phyloP scores from a whole-genome alignment of 169 alveolate species.

The Theileria equi region DNA sequence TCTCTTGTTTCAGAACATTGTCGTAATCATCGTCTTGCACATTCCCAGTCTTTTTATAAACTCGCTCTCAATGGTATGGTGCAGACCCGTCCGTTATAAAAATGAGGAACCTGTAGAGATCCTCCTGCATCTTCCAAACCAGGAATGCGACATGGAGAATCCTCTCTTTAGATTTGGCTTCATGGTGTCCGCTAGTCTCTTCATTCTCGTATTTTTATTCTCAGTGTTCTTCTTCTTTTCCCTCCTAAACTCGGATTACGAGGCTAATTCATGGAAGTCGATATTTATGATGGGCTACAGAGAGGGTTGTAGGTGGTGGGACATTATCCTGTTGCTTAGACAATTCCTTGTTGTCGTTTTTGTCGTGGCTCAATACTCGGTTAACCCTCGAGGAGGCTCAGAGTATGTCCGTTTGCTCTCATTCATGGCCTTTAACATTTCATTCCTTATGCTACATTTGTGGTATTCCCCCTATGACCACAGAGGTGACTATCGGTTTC shows the following conservation, averaged over 20 bases:
- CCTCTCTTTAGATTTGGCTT: conserved; percentile 26
- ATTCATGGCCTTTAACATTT: conserved; percentile 14
- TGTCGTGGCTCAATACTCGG: conserved; percentile 33
- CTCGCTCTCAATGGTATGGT: conserved; percentile 54
- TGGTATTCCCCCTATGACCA: conserved; percentile 41
- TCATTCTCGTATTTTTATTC: conserved; percentile 9
- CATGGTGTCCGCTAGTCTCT: neutral
- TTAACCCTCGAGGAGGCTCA: conserved; percentile 38
- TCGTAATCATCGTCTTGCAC: conserved; percentile 29
- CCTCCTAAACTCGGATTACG: conserved; percentile 3
- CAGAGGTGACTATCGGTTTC: conserved; percentile 3
- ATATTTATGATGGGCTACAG: conserved; percentile 55
- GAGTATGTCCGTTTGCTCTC: conserved; percentile 33
- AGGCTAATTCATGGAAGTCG: conserved; percentile 38
- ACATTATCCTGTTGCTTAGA: conserved; percentile 40
- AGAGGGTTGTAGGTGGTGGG: conserved; percentile 44
- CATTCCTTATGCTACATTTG: conserved; percentile 23
- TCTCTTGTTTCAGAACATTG: conserved; percentile 26
- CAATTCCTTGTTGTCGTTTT: conserved; percentile 22
- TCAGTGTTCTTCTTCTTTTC: neutral
- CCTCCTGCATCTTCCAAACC: conserved; percentile 55
- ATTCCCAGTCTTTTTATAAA: conserved; percentile 30
- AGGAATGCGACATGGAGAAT: conserved; percentile 32
- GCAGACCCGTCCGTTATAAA: conserved; percentile 32
- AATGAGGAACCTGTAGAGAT: conserved; percentile 14